phyloP scores from a whole-genome alignment of 331 rosid species.

The Spiraea crenata region DNA sequence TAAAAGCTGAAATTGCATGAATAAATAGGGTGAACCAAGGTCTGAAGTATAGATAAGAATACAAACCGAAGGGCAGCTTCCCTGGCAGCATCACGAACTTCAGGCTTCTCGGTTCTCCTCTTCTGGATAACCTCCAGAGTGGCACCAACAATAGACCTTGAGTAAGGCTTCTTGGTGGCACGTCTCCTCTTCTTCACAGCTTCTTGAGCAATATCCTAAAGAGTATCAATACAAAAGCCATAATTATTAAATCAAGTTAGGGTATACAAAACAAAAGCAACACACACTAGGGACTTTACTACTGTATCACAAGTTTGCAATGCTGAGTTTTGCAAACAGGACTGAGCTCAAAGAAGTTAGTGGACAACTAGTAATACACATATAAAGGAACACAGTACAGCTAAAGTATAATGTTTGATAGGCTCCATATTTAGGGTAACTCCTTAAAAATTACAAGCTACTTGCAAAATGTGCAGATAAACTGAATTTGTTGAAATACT shows the following conservation, averaged over 20 bases:
- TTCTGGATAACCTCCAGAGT: constrained; percentile 85
- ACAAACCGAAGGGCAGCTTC: constrained; percentile 93
- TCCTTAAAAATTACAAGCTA: neutral
- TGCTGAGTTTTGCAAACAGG: neutral
- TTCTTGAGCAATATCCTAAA: constrained; percentile 84
- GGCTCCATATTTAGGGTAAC: neutral
- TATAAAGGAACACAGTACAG: neutral
- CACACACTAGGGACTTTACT: neutral
- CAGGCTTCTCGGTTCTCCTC: constrained; percentile 77
- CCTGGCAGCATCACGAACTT: constrained; percentile 87
- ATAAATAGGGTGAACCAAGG: neutral
- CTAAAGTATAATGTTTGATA: neutral
- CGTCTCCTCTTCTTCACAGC: constrained; percentile 84
- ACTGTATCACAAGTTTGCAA: neutral
- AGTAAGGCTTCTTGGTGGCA: constrained; percentile 73
- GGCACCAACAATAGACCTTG: constrained; percentile 93
- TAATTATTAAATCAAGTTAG: neutral
- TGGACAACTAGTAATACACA: too few species aligned
- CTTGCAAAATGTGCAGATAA: neutral
- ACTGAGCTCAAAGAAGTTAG: neutral
- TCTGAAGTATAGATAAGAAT: neutral
- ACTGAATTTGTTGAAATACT: neutral
- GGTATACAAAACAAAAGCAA: neutral
- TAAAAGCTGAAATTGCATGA: neutral
- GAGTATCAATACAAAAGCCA: neutral